Evolutionary conservation across 106 monocot species (phyloP), one percentile per base, ranked within the genome.

Genomic region (Acorus calamus): DNA sequence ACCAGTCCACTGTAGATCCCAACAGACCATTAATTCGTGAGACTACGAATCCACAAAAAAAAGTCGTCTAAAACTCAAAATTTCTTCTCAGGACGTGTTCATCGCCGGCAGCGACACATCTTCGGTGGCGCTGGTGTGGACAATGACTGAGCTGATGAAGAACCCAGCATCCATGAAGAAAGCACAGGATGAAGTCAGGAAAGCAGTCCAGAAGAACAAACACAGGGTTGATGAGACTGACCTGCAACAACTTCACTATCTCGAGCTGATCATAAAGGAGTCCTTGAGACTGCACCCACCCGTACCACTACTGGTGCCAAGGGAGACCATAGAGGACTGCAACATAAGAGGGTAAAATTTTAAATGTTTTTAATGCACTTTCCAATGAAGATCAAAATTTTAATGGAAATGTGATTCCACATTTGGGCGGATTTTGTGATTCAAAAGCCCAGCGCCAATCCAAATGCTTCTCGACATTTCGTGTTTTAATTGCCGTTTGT

Each of bases 31-130:
- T n/a, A n/a, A n/a, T n/a, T n/a, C n/a, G n/a, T n/a, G n/a, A n/a
- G n/a, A n/a, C n/a, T n/a, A n/a, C n/a, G n/a, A n/a, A n/a, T n/a
- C n/a, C n/a, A n/a, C n/a, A n/a, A n/a, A n/a, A n/a, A n/a, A n/a
- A n/a, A n/a, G n/a, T n/a, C n/a, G n/a, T n/a, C n/a, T n/a, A n/a
- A n/a, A n/a, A n/a, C n/a, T n/a, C n/a, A n/a, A n/a, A n/a, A n/a
- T n/a, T n/a, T n/a, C n/a, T n/a, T 44, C 8, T 48, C 67, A 69
- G 69, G 69, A 69, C 47, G 50, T 69, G 56, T 69, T 69, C 14
- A 50, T 56, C 0, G 69, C 55, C 9, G 69, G 69, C 2, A 69
- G 49, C 42, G 69, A 56, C 7, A 69, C 69, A 7, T 58, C 69
- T 4, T 42, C 59, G 8, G 47, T 50, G 2, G 50, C 49, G 10